Base-by-base conservation (phyloP, 106 monocot species). In the Acanthochlamys bracteata region DNA sequence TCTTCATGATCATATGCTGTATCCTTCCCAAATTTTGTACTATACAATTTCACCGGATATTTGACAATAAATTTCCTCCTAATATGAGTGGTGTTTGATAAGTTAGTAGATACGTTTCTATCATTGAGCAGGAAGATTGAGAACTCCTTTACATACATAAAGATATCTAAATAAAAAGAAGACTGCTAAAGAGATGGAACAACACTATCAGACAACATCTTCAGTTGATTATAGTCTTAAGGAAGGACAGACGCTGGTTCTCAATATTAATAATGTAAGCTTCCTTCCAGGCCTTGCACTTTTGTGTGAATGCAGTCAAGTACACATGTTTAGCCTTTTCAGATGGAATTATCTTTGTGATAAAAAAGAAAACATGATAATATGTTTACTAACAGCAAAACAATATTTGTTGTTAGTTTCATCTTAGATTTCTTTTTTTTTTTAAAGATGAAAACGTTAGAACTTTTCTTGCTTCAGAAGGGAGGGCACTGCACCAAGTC, bases 1-100 rank as follows among this genome's bases (percentile, higher is more conserved):
- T 22, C 85, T 98, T 62, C 78, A 98, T 79, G 96, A 98, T 68
- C 91, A 98, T 66, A 85, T 98, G 85, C 91, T 91, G 96, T 98
- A 96, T 84, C 84, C 90, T 88, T 71, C 17, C 15, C 20, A 10
- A 46, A 59, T 60, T 26, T 20, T 51, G 24, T 10, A 8, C 14
- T 55, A 33, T 51, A 42, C 7, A 12, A 12, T 56, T 51, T 22
- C 3, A 1, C 1, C 20, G 20, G 20, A 0, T 4, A 49, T 17
- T 49, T 49, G 15, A 49, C 49, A 49, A 49, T 12, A 49, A 1
- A 20, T 21, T 55, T 20, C 53, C 22, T 20, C 20, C 20, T 10
- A 15, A 55, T 10, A 1, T 19, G 13, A 19, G 17, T 51, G 2
- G 13, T 10, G 61, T 21, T 61, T 41, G 17, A 61, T 20, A 41